These are phyloP conservation scores for Kodamaea anthophila DNA, from an alignment of 1,139 yeast genomes.

Conservation along the genomic window DNA sequence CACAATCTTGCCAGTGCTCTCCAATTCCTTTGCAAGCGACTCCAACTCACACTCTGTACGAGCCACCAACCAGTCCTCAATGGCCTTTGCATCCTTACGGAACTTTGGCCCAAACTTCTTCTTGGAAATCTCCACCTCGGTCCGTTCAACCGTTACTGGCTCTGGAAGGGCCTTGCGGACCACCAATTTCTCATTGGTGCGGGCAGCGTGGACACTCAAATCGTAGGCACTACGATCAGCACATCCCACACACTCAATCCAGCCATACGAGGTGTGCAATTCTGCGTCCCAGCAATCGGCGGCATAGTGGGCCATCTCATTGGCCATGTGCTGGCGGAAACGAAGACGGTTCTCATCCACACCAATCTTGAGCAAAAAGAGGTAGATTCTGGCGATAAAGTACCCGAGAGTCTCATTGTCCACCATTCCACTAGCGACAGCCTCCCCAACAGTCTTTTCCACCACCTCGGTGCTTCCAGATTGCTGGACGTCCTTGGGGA, in stretches of 20 bases:
- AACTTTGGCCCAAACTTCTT: constrained; percentile 96
- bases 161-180: constrained; percentile 85
- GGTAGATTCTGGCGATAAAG: constrained; percentile 87
- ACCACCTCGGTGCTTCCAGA: constrained; percentile 69
- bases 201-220: constrained; percentile 88
- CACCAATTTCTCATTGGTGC: constrained; percentile 89
- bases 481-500: constrained; percentile 83
- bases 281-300: constrained; percentile 99
- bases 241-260: constrained; percentile 99
- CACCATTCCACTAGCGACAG: constrained; percentile 79
- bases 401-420: constrained; percentile 97
- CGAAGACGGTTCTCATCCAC: constrained; percentile 77
- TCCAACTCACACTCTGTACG: constrained; percentile 87
- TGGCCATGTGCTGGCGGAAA: constrained; percentile 97
- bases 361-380: constrained; percentile 83
- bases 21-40: constrained; percentile 64
- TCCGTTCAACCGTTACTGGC: constrained; percentile 77
- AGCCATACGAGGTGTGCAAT: constrained; percentile 89
- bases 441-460: constrained; percentile 76
- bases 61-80: constrained; percentile 69
- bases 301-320: constrained; percentile 99
- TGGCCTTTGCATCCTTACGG: constrained; percentile 93
- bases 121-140: constrained; percentile 81
- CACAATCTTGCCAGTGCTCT: constrained; percentile 55
- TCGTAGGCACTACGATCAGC: constrained; percentile 99